These are phyloP conservation scores for Rhamnella rubrinervis DNA, from an alignment of 331 rosid genomes.

Conservation along the genomic window DNA sequence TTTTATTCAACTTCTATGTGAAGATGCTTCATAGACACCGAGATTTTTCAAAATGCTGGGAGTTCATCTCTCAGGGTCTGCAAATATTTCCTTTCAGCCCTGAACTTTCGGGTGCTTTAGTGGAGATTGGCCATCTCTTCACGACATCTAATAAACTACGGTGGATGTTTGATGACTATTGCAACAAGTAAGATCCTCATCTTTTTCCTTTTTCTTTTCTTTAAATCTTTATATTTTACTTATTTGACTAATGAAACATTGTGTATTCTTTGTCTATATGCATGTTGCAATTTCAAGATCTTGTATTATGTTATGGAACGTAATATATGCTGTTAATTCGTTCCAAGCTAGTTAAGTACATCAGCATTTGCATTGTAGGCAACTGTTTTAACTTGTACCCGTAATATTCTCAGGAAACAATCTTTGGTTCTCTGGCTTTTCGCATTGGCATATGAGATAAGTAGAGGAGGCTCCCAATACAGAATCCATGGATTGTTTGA, in stretches of 20 bases:
- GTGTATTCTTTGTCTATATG: not conserved
- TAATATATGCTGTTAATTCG: not conserved
- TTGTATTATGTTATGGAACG: not conserved
- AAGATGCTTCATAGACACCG: slow-evolving; percentile 73
- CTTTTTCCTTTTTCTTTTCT: slow-evolving; percentile 6
- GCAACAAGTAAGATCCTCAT: slow-evolving; percentile 63
- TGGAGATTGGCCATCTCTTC: slow-evolving; percentile 65
- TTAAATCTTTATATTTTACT: not conserved
- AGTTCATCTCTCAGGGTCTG: slow-evolving; percentile 70
- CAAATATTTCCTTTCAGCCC: slow-evolving; percentile 75
- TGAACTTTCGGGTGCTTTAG: slow-evolving; percentile 61
- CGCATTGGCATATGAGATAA: slow-evolving; percentile 74
- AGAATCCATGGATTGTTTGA: slow-evolving; percentile 89
- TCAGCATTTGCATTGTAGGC: not conserved
- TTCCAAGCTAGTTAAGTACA: not conserved
- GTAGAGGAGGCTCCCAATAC: slow-evolving; percentile 62
- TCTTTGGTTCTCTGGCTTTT: slow-evolving; percentile 78
- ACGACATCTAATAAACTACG: slow-evolving; percentile 78
- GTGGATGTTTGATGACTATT: slow-evolving; percentile 62
- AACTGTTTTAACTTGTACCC: not conserved
- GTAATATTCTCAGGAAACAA: slow-evolving; percentile 64
- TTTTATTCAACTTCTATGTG: slow-evolving; percentile 69
- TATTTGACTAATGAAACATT: not conserved
- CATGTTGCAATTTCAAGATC: slow-evolving; percentile 11
- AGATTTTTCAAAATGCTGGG: slow-evolving; percentile 66